Base-by-base conservation (phyloP, 257 asterid genomes). In the Cruciata laevipes region DNA sequence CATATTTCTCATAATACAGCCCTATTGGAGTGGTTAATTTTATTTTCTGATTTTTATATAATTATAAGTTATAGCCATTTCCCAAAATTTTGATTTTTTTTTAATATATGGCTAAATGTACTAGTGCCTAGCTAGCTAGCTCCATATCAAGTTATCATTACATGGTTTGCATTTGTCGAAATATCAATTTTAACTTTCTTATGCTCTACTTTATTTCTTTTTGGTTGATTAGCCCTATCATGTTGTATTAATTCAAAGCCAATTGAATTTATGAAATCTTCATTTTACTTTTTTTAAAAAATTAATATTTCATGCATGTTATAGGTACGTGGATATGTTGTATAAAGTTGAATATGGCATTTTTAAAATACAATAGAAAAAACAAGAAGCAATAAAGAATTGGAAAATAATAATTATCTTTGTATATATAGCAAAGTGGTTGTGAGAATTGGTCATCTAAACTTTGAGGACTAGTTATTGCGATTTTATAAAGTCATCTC, bases 1-100 rank as follows among this genome's bases (percentile, higher is more conserved):
- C 75, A 64, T 71, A 63, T 63, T 57, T 35, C 23, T 11, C 53
- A 55, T 57, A 35, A 59, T 11, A 9, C 17, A 57, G 62, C 35
- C 62, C 17, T 57, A 13, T 42, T 42, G 55, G 55, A 47, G 3
- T 47, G 55, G 20, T 47, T 47, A n/a, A 47, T 47, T 47, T 47
- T 47, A 47, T 21, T 47, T 47, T 14, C 55, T 47, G 20, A 4
- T 47, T 47, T 17, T 47, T 5, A 47, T 47, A 47, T 47, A 47
- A 16, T 47, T 17, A 14, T 47, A 47, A 47, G 53, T 16, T 13
- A 16, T 47, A 47, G 53, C 6, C 20, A 44, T 44, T 16, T 44
- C 53, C 53, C 53, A 44, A 47, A 16, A 47, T 16, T 47, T 47
- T 16, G 53, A 16, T 47, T 47, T 47, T 47, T 16, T 47, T 13